Conservation (phyloP, 225 moss, liverwort and hornwort species). For the Pseudoscleropodium purum region DNA sequence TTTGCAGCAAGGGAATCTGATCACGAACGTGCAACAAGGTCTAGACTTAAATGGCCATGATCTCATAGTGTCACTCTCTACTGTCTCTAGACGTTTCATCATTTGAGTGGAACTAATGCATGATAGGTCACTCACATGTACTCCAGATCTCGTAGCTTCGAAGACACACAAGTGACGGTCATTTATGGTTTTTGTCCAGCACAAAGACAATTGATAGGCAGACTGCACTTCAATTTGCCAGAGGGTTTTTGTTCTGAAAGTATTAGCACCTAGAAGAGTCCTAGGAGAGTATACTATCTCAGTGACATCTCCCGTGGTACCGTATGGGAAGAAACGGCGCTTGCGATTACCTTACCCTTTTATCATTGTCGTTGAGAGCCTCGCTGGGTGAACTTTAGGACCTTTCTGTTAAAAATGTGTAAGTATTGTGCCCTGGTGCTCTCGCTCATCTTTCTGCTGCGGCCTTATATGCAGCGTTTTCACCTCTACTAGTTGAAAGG, state of each 20-base stretch:
- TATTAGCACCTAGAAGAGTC: not conserved
- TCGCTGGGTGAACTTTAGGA: not conserved
- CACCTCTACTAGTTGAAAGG: not conserved
- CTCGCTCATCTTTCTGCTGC: not conserved
- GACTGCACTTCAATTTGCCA: not conserved
- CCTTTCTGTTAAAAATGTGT: not conserved
- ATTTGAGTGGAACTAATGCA: not conserved
- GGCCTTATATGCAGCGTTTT: not conserved
- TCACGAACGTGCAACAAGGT: not conserved
- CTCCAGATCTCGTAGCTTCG: not conserved
- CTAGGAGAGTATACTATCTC: no score
- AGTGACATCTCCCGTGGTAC: slow-evolving; percentile 74
- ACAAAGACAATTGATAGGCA: not conserved
- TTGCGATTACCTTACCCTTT: not conserved
- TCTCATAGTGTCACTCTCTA: not conserved
- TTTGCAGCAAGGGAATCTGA: not conserved
- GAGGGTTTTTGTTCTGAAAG: not conserved
- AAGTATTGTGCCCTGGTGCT: not conserved
- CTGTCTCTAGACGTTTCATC: not conserved
- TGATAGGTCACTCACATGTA: not conserved
- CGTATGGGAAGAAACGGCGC: slow-evolving; percentile 80
- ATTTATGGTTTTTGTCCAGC: not conserved
- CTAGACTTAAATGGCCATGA: not conserved
- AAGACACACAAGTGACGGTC: not conserved
- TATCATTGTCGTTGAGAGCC: not conserved